Conservation (phyloP, 345 rosid species). For the Stellera chamaejasme region DNA sequence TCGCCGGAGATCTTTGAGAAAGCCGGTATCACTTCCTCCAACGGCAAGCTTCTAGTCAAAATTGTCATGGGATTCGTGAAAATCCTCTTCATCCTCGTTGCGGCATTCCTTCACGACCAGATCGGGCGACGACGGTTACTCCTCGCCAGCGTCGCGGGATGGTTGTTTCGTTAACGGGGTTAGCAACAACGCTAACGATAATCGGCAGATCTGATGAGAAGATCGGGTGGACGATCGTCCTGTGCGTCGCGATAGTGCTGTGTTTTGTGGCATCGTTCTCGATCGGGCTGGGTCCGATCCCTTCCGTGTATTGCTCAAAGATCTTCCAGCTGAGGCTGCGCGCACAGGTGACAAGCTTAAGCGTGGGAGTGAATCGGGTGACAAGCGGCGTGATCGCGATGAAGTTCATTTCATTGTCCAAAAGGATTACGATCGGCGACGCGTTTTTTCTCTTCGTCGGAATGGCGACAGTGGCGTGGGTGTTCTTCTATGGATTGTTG, state of each 20-base stretch:
- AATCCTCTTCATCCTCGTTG: slow-evolving; percentile 11
- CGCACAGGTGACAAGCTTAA: slow-evolving; percentile 13
- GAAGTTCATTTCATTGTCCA: slow-evolving; percentile 16
- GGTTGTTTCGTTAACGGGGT: background rate
- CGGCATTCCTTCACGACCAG: slow-evolving; percentile 10
- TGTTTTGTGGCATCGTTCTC: slow-evolving; percentile 16
- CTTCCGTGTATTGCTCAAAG: slow-evolving; percentile 24
- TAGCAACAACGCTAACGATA: slow-evolving; percentile 6
- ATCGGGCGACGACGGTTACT: slow-evolving; percentile 13
- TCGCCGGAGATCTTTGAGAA: slow-evolving; percentile 9
- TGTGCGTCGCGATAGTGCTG: slow-evolving; percentile 14
- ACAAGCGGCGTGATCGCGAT: slow-evolving; percentile 16
- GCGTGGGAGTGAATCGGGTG: slow-evolving; percentile 14
- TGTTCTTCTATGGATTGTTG: background rate
- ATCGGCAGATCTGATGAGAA: slow-evolving; percentile 10
- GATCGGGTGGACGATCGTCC: slow-evolving; percentile 17
- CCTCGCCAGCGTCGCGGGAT: slow-evolving; percentile 12
- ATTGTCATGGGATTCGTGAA: slow-evolving; percentile 10
- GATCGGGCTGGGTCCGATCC: slow-evolving; percentile 22
- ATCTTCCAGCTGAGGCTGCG: slow-evolving; percentile 14
- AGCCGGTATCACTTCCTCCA: slow-evolving; percentile 4
- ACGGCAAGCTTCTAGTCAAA: slow-evolving; percentile 8
- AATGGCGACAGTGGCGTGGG: slow-evolving; percentile 9
- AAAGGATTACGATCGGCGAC: slow-evolving; percentile 16
- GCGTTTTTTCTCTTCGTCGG: slow-evolving; percentile 19